Evolutionary conservation across 495 filamentous ascomycete genomes (phyloP), one percentile per base, ranked within the genome.

Genomic region (Parathielavia hyrcaniae): DNA sequence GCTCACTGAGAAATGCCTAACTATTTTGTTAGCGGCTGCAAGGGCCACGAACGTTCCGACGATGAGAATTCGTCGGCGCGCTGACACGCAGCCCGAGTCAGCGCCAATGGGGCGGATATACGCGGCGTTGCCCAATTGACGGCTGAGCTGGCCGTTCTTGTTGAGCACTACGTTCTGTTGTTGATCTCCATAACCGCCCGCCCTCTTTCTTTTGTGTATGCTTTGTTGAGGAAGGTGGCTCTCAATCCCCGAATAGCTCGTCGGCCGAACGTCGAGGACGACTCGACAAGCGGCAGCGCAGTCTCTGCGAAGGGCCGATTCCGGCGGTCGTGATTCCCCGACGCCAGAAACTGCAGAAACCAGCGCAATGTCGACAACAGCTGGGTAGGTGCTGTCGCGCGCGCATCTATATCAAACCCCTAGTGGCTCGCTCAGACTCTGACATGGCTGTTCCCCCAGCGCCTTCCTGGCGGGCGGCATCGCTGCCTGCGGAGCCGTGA

Each of bases 401-500:
- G 47, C 48, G 39, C 39, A 22, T 23, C 34, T 38, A 2, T 26
- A 44, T 8, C 10, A 32, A 11, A 26, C 1, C 48, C 35, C 53
- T 51, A 14, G 30, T 14, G 34, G 6, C 26, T 30, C 6, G 26
- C 26, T 26, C 61, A 62, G 50, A 67, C 32, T 17, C 61, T 65
- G 53, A 61, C 63, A 61, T 61, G 40, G 35, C 48, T 20, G 46
- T 49, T n/a, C 44, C 50, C 23, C 20, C 52, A 81, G 82, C 55
- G 79, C 81, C 46, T 99, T 99, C 79, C 80, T 97, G 62, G 91
- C 93, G 26, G 93, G 93, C 70, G 93, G 93, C 60, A 88, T 97
- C 68, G 93, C 93, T 63, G 93, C 95, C 53, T 96, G 91, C 74
- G 93, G 93, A 62, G 93, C 93, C 53, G 95, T 99, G 51, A 97